These are phyloP conservation scores for Solanum appendiculatum DNA, from an alignment of 257 asterid species.

Conservation along the genomic window DNA sequence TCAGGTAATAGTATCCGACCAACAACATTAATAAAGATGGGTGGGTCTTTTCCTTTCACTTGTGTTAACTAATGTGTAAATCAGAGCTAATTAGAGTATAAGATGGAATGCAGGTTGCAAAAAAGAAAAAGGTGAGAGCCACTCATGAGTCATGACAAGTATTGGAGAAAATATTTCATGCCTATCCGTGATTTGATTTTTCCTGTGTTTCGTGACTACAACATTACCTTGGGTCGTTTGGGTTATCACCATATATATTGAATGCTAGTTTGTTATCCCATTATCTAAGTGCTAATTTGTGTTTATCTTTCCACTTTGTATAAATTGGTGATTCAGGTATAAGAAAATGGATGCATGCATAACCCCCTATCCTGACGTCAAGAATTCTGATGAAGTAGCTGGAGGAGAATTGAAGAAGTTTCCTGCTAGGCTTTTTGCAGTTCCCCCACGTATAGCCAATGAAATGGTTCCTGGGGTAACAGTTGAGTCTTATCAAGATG, in stretches of 20 bases:
- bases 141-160: not conserved
- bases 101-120: not conserved
- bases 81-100: not conserved
- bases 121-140: not conserved
- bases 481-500: conserved; percentile 49
- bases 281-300: not conserved
- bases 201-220: not conserved
- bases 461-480: conserved; percentile 62
- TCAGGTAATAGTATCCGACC: not conserved
- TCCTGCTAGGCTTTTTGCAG: conserved; percentile 70
- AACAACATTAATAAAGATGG: not conserved
- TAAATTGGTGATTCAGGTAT: conserved; percentile 40
- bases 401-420: conserved; percentile 64
- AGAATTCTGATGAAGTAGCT: conserved; percentile 36
- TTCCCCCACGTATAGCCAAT: conserved; percentile 64
- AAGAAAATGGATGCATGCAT: conserved; percentile 69
- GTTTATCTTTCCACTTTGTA: not conserved
- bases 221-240: not conserved
- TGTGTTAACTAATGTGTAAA: not conserved
- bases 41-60: not conserved
- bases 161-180: not conserved
- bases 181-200: not conserved
- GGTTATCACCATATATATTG: not conserved
- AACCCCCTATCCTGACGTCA: conserved; percentile 60
- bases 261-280: not conserved